phyloP scores from a whole-genome alignment of 2,329 filamentous ascomycete genomes.

The Aspergillus unguis region DNA sequence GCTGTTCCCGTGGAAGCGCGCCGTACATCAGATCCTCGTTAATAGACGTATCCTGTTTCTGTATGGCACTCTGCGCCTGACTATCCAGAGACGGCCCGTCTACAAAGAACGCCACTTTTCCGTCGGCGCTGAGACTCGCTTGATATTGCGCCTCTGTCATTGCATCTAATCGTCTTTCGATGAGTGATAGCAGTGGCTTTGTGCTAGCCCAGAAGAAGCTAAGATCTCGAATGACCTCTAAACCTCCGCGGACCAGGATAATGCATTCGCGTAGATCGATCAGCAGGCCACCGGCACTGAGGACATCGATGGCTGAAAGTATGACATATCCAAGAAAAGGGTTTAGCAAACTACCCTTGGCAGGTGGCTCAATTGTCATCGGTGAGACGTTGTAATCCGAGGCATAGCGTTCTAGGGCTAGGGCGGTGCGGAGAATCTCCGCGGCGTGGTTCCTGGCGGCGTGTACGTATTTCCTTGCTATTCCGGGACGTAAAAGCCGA shows the following conservation, averaged over 20 bases:
- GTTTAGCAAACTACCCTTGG: constrained; percentile 49
- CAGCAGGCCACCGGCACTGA: constrained; percentile 58
- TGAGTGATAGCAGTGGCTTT: constrained; percentile 48
- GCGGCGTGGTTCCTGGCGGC: constrained; percentile 53
- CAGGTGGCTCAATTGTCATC: constrained; percentile 15
- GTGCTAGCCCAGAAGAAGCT: constrained; percentile 60
- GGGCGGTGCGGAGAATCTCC: constrained; percentile 48
- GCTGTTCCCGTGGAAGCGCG: constrained; percentile 26
- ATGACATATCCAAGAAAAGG: constrained; percentile 63
- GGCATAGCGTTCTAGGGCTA: constrained; percentile 24
- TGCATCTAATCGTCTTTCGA: constrained; percentile 47
- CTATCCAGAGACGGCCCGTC: constrained; percentile 38
- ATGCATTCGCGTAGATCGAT: constrained; percentile 52
- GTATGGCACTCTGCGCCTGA: constrained; percentile 29
- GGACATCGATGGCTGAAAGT: constrained; percentile 63
- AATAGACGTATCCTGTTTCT: constrained; percentile 17
- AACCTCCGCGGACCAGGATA: constrained; percentile 52
- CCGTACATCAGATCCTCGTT: constrained; percentile 46
- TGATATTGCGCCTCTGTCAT: constrained; percentile 40
- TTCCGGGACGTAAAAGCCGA: constrained; percentile 40
- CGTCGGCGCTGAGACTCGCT: constrained; percentile 23
- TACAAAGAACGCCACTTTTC: constrained; percentile 38
- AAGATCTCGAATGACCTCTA: constrained; percentile 56
- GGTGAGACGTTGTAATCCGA: constrained; percentile 22
- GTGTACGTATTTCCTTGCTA: constrained; percentile 47